phyloP scores from a whole-genome alignment of 345 rosid species.

The Linum trigynum region DNA sequence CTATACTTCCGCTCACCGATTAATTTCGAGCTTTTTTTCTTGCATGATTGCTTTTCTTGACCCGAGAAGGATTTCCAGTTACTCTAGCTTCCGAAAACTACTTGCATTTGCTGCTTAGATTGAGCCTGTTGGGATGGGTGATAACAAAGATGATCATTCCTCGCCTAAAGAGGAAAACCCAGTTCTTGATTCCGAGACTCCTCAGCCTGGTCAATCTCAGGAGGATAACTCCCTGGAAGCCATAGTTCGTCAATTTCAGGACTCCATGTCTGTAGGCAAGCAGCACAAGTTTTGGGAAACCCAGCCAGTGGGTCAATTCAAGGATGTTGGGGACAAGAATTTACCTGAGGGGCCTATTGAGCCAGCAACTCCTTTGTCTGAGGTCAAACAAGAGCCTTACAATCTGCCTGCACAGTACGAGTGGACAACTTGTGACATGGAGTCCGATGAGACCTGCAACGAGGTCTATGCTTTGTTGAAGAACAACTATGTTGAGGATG shows the following conservation, averaged over 20 bases:
- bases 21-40: neutral
- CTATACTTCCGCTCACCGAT: neutral
- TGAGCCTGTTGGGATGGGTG: constrained; percentile 35
- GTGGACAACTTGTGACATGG: constrained; percentile 85
- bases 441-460: constrained; percentile 55
- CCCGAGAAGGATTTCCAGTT: neutral
- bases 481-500: constrained; percentile 87
- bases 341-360: constrained; percentile 84
- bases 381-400: constrained; percentile 86
- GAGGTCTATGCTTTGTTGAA: constrained; percentile 78
- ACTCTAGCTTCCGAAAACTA: neutral
- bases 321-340: constrained; percentile 56
- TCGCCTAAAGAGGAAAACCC: constrained; percentile 37
- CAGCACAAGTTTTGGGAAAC: constrained; percentile 90
- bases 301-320: constrained; percentile 83
- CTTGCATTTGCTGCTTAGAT: neutral
- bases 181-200: constrained; percentile 39
- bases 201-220: constrained; percentile 10
- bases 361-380: constrained; percentile 47
- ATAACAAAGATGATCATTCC: constrained; percentile 24
- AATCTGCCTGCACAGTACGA: constrained; percentile 70
- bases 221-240: constrained; percentile 54
- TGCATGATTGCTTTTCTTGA: neutral
- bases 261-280: constrained; percentile 43
- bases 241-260: constrained; percentile 56